phyloP scores from a whole-genome alignment of 2,329 filamentous ascomycete genomes.

The Fusarium annulatum region DNA sequence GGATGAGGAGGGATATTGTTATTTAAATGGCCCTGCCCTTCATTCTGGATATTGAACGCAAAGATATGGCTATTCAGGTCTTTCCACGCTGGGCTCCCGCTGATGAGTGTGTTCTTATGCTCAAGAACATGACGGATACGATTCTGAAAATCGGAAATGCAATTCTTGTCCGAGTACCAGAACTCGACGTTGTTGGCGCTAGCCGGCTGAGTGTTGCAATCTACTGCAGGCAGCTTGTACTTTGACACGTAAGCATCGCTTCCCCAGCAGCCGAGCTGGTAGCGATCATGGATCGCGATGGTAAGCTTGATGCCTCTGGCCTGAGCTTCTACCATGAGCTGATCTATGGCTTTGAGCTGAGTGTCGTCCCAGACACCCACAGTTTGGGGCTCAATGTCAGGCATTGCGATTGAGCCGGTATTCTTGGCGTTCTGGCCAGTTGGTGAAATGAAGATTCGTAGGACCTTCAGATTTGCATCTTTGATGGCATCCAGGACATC shows the following conservation, averaged over 20 bases:
- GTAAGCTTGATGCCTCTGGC: background rate
- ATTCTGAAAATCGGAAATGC: background rate
- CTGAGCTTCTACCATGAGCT: background rate
- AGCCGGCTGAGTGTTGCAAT: background rate
- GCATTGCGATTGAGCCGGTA: background rate
- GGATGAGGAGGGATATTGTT: background rate
- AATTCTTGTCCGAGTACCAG: background rate
- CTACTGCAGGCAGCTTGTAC: background rate
- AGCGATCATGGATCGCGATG: background rate
- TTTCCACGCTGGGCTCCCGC: background rate
- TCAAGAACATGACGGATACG: background rate
- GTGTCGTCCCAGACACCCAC: background rate
- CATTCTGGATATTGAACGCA: background rate
- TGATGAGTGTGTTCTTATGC: rapidly evolving
- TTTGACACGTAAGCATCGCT: background rate
- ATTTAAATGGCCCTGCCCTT: background rate
- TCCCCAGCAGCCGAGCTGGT: background rate
- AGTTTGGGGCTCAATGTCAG: background rate
- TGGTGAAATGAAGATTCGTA: background rate
- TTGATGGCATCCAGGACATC: background rate
- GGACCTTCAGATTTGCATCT: background rate
- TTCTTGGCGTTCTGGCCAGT: background rate
- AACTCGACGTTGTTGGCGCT: background rate
- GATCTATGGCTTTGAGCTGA: background rate
- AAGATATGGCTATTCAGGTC: background rate